These are phyloP conservation scores for Monosporascus sp. DNA, from an alignment of 2,329 filamentous ascomycete species.

Conservation along the genomic window DNA sequence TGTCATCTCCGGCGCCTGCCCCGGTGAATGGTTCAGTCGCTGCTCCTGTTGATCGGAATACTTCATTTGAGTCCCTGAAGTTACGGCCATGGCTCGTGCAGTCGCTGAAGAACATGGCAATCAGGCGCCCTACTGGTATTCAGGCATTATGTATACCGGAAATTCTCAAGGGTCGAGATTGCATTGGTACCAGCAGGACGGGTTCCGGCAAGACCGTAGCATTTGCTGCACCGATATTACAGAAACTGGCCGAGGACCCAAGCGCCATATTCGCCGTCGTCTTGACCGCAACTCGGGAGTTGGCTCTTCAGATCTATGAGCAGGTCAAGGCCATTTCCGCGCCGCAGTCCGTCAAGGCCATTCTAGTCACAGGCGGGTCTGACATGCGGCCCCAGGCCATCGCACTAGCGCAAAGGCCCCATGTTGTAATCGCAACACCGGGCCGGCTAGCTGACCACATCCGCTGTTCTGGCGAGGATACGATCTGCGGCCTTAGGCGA, in stretches of 20 bases:
- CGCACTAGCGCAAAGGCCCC: constrained; percentile 73
- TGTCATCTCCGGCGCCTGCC: constrained; percentile 9
- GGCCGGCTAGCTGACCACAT: constrained; percentile 93
- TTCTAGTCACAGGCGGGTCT: constrained; percentile 85
- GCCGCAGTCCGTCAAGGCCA: constrained; percentile 77
- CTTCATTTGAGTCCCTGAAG: constrained; percentile 65
- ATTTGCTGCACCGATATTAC: constrained; percentile 89
- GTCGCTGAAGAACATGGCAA: constrained; percentile 71
- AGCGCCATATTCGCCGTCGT: constrained; percentile 86
- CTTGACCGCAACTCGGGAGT: constrained; percentile 84
- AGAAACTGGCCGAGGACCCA: constrained; percentile 89
- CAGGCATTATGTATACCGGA: constrained; percentile 90
- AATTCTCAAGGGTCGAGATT: constrained; percentile 85
- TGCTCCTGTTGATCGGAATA: constrained; percentile 50
- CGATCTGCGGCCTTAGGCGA: constrained; percentile 72
- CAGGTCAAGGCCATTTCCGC: constrained; percentile 91
- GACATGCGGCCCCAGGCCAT: constrained; percentile 92
- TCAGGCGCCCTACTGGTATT: constrained; percentile 84
- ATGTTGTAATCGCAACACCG: constrained; percentile 91
- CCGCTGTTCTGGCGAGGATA: constrained; percentile 84
- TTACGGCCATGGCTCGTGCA: constrained; percentile 84
- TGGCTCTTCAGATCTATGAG: constrained; percentile 93
- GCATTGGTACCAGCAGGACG: constrained; percentile 89
- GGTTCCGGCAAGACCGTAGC: constrained; percentile 97
- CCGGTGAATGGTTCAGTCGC: constrained; percentile 26